Evolutionary conservation across 352 stramenopile species (phyloP).

Genomic region (Phytopythium boreale): DNA sequence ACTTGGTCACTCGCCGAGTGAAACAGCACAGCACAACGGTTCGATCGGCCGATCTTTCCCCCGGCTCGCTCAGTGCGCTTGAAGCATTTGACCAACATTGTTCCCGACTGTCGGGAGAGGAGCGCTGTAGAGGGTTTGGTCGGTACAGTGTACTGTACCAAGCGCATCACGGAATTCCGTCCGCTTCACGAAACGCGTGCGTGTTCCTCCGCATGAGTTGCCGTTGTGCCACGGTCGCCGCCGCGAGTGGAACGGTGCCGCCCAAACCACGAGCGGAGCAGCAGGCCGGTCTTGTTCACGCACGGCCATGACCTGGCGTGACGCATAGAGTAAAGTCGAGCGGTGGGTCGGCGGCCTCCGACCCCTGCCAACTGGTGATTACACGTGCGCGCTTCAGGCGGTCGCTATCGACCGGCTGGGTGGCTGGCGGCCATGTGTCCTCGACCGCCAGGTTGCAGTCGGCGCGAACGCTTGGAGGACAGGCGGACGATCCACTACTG

Average conservation of each 20-base stretch:
- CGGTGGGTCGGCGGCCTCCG: too few relatives aligned
- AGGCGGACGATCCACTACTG: background rate
- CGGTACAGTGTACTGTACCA: too few relatives aligned
- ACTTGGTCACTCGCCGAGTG: background rate
- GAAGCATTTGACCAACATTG: too few relatives aligned
- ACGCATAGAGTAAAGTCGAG: background rate
- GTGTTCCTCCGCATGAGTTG: constrained; percentile 1
- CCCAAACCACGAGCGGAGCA: background rate
- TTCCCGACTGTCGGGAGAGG: too few relatives aligned
- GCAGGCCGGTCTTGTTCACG: background rate
- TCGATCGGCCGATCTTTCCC: background rate
- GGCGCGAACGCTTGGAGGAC: background rate
- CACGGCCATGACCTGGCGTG: background rate
- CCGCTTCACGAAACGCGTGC: background rate
- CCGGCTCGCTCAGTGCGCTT: too few relatives aligned
- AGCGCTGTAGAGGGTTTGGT: too few relatives aligned
- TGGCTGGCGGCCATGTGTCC: background rate
- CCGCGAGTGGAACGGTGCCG: background rate
- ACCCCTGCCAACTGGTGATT: background rate
- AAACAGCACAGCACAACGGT: background rate
- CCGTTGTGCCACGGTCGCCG: background rate
- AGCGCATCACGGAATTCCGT: too few relatives aligned
- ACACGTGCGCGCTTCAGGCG: background rate
- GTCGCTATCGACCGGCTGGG: background rate
- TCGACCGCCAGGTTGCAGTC: background rate